Evolutionary conservation across 306 rosid species (phyloP).

Genomic region (Glycine latifolia): DNA sequence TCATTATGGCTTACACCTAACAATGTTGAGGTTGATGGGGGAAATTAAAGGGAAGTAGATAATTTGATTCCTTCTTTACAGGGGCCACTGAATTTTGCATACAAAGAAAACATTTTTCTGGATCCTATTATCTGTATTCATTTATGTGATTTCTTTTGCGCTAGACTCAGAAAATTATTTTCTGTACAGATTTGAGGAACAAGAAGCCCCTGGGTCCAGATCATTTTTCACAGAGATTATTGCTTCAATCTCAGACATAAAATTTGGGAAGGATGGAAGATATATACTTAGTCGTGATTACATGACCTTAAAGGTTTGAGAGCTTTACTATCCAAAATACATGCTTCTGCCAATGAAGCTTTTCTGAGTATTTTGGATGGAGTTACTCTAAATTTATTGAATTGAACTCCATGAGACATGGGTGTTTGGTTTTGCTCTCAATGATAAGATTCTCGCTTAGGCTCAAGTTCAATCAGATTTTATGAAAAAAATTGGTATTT

Average conservation of each 20-base stretch:
- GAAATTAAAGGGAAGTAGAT: background rate
- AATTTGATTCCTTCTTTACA: background rate
- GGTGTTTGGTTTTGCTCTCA: conserved; percentile 7
- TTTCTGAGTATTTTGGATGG: conserved; percentile 26
- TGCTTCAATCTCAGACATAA: conserved; percentile 96
- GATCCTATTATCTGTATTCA: background rate
- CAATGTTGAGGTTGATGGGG: background rate
- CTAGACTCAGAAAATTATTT: conserved; percentile 33
- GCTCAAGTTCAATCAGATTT: conserved; percentile 34
- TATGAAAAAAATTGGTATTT: conserved; percentile 1
- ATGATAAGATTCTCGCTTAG: conserved; percentile 16
- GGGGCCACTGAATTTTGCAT: background rate
- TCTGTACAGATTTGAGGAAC: conserved; percentile 89
- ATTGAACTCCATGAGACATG: conserved; percentile 1
- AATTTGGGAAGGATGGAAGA: conserved; percentile 95
- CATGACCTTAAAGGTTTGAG: conserved; percentile 95
- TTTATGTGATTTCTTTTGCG: conserved; percentile 31
- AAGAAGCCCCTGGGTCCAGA: conserved; percentile 93
- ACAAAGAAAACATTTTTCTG: conserved; percentile 15
- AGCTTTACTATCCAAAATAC: conserved; percentile 34
- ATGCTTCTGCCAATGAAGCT: conserved; percentile 18
- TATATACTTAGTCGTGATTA: conserved; percentile 96
- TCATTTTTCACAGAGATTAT: conserved; percentile 98
- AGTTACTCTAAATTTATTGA: background rate
- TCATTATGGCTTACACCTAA: background rate